Evolutionary conservation across 805 yeast species (phyloP), one percentile per base, ranked within the genome.

Genomic region (Kurtzmaniella cleridarum): DNA sequence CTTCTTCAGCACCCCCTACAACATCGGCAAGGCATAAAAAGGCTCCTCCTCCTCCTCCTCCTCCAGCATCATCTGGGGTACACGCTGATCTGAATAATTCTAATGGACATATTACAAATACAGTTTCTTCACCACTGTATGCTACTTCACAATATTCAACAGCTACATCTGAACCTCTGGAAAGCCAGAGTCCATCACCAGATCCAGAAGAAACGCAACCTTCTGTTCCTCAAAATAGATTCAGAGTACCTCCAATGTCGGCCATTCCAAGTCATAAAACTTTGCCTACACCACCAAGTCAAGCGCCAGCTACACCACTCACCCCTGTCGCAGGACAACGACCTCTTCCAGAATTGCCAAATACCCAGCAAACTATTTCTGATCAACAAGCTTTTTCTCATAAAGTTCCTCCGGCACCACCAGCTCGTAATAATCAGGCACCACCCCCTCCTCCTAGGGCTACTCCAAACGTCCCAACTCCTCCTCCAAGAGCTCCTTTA

Each of bases 21-120:
- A 36, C 15, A 14, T 15, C 43, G 6, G 26, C 39, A n/a, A 56
- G 47, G 34, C 40, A 40, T 8, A 61, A 57, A 35, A 62, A 60
- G 47, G 65, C 66, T 3, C 66, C 69, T 2, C 69, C 70, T 1
- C 71, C 71, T 6, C 71, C 73, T 4, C 71, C 71, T 2, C 62
- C 67, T 17, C 50, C 57, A 14, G 38, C 57, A 14, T 39, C n/a
- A n/a, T n/a, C 24, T 20, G 24, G 24, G 8, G 24, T 8, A 8
- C 24, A 30, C 5, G 36, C 15, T 4, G 23, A 16, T 17, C 14
- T 28, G 14, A 14, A 10, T 6, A 6, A 33, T 17, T 18, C 27
- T 5, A 17, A 33, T n/a, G 29, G 16, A 15, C 15, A 33, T 13
- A 28, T n/a, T 12, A 15, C 12, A 10, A 13, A 27, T 26, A 6